phyloP scores from a whole-genome alignment of 768 basidiomycete species.

The Gautieria morchelliformis region DNA sequence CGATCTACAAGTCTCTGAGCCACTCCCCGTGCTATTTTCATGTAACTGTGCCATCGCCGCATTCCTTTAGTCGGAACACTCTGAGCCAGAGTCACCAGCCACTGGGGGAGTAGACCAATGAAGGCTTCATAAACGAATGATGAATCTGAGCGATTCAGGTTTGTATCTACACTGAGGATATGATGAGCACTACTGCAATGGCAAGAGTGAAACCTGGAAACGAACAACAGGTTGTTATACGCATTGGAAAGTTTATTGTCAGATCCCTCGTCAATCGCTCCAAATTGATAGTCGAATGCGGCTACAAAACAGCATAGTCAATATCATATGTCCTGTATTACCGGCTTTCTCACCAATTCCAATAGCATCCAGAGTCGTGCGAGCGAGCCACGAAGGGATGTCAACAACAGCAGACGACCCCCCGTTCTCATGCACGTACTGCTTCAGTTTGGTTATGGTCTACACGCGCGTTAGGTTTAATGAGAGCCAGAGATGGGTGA shows the following conservation, averaged over 20 bases:
- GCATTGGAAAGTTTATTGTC: too few species aligned
- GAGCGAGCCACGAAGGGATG: slow-evolving; percentile 35
- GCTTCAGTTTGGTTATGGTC: slow-evolving; percentile 43
- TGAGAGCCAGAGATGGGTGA: neutral
- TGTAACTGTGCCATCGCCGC: too few species aligned
- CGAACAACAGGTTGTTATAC: slow-evolving; percentile 24
- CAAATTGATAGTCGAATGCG: too few species aligned
- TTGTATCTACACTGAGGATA: slow-evolving; percentile 1
- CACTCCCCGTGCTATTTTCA: too few species aligned
- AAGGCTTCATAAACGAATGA: neutral
- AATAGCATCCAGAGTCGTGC: slow-evolving; percentile 29
- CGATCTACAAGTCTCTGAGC: too few species aligned
- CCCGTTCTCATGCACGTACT: slow-evolving; percentile 32
- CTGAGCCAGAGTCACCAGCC: neutral
- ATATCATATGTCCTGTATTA: neutral
- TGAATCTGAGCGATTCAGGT: neutral
- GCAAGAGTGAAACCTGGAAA: neutral
- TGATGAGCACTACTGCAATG: neutral
- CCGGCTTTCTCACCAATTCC: slow-evolving; percentile 24
- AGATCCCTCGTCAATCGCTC: too few species aligned
- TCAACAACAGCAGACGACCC: slow-evolving; percentile 27
- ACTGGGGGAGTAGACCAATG: neutral
- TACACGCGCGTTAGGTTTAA: slow-evolving; percentile 13
- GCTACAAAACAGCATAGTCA: slow-evolving; percentile 7
- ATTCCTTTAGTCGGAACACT: too few species aligned